phyloP scores from a whole-genome alignment of 2,329 filamentous ascomycete genomes.

The Fusarium tupiense region DNA sequence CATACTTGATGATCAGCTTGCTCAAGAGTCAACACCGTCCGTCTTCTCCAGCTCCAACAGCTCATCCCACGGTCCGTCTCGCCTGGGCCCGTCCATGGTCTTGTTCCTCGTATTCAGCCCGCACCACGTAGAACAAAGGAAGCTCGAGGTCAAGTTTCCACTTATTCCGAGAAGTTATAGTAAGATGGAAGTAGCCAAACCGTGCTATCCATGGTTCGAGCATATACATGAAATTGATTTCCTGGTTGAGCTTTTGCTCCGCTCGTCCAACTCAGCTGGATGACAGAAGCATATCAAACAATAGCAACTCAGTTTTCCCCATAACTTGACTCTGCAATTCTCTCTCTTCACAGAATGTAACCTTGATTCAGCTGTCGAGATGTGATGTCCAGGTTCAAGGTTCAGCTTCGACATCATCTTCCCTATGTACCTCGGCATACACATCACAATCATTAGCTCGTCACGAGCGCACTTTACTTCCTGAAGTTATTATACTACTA shows the following conservation, averaged over 20 bases:
- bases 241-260: constrained; percentile 8
- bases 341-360: not conserved
- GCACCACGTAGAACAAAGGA: constrained; percentile 6
- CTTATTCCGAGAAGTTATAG: constrained; percentile 39
- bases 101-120: constrained; percentile 4
- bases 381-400: constrained; percentile 30
- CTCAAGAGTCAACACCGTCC: not conserved
- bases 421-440: not conserved
- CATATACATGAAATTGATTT: constrained; percentile 23
- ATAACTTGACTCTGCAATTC: not conserved
- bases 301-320: not conserved
- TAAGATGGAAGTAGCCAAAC: constrained; percentile 12
- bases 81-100: constrained; percentile 16
- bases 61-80: constrained; percentile 15
- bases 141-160: constrained; percentile 13
- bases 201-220: constrained; percentile 1
- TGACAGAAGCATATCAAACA: not conserved
- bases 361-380: constrained; percentile 6
- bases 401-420: constrained; percentile 13
- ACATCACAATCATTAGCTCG: not conserved
- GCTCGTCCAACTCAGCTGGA: constrained; percentile 12
- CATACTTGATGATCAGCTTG: not conserved
- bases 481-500: not conserved
- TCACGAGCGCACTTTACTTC: constrained; percentile 18
- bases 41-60: constrained; percentile 6